Percentiles rank a stretch among this genome's conserved stretches.
Conservation (phyloP, 225 moss, liverwort and hornwort species). For the Ulota crispa region DNA sequence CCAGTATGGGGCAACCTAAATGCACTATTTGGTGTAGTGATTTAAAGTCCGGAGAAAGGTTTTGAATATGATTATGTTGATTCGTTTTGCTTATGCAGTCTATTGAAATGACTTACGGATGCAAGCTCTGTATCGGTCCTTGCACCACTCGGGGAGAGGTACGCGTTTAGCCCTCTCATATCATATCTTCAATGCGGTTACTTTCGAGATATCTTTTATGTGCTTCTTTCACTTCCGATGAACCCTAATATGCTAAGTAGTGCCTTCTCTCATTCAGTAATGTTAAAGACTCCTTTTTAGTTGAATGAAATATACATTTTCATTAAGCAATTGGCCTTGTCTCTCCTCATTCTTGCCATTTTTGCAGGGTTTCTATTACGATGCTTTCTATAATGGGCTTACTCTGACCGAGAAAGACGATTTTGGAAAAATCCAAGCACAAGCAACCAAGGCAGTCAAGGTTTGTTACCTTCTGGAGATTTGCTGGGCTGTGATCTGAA, state of each 20-base stretch:
- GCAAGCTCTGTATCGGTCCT: constrained; percentile 95
- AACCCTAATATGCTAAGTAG: neutral
- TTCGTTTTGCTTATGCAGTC: constrained; percentile 52
- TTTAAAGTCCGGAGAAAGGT: neutral
- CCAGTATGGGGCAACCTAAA: too few relatives aligned
- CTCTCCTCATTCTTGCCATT: neutral
- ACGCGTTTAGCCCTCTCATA: neutral
- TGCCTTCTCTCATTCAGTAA: neutral
- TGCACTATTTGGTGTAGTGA: too few relatives aligned
- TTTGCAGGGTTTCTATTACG: constrained; percentile 86
- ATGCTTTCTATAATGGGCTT: constrained; percentile 74
- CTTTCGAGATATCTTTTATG: neutral
- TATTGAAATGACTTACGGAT: constrained; percentile 73
- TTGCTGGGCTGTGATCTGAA: neutral
- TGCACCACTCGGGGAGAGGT: constrained; percentile 97
- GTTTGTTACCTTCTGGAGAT: constrained; percentile 17
- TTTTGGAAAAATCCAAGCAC: constrained; percentile 62
- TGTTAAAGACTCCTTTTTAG: neutral
- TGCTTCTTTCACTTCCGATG: neutral
- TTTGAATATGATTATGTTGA: neutral
- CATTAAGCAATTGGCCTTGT: neutral
- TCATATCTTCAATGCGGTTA: neutral
- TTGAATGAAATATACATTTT: neutral
- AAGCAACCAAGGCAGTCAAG: constrained; percentile 91
- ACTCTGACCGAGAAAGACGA: constrained; percentile 84